Base-by-base conservation (phyloP, 768 basidiomycete genomes). In the Termitomyces eurrhizus region DNA sequence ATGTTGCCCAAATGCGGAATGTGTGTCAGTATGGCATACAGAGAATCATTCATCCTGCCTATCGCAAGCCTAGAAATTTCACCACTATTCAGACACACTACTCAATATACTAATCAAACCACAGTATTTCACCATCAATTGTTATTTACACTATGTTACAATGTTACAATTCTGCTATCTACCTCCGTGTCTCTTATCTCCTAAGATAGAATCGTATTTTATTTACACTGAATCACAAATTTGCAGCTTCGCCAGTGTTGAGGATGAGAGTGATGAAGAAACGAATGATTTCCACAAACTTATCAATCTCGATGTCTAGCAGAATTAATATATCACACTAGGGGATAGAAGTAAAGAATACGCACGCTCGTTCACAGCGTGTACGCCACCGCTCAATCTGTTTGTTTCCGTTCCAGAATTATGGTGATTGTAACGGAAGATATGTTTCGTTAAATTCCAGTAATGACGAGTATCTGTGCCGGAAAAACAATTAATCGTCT, bases 321-420 rank as follows among this genome's bases (percentile, higher is more conserved):
- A 59, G 18, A 42, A 7, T 41, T 2, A 42, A 29, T 12, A 32
- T 29, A 18, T 4, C 39, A 24, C 39, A 53, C 45, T 26, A 24
- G 18, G 61, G 70, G 50, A 70, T 62, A 37, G 39, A 24, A 24
- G 12, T 4, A 58, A 18, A 39, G 14, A 37, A 46, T 54, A 56
- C 82, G 67, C 66, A 87, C 88, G 78, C 78, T 91, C 90, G 59
- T 91, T 82, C 32, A 90, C 82, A 2, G 89, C 89, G 70, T 91
- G 90, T n/a, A 86, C 72, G 1, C 80, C 79, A 53, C 72, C 72
- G 26, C 42, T 24, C n/a, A 76, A 64, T 33, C 72, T 67, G 21
- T 69, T 72, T 0, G 69, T 67, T 33, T 66, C 66, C 44, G 73
- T 72, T 8, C 71, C 76, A 21, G 68, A 70, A 59, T 78, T 79